Evolutionary conservation across 2,329 filamentous ascomycete genomes (phyloP).

Genomic region (Penicillium sclerotigenum): DNA sequence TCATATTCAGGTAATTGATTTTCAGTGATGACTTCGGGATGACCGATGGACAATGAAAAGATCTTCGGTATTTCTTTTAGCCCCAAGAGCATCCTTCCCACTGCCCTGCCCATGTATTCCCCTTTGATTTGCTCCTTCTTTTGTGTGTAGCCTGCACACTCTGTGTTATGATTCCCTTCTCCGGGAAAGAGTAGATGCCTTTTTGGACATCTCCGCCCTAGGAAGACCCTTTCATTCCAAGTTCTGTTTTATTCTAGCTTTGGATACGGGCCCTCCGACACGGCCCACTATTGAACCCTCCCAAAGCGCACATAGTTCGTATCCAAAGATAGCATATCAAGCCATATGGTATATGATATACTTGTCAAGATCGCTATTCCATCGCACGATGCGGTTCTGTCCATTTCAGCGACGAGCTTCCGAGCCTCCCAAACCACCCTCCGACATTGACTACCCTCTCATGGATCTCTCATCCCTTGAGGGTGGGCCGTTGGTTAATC

Average conservation of each 20-base stretch:
- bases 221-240: not conserved
- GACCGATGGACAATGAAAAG: not conserved
- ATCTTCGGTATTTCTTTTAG: not conserved
- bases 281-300: slow-evolving; percentile 8
- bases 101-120: not conserved
- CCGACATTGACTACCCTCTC: not conserved
- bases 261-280: slow-evolving; percentile 12
- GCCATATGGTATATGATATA: not conserved
- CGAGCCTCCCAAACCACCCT: not conserved
- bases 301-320: slow-evolving; percentile 10
- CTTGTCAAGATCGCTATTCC: not conserved
- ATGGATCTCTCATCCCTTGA: slow-evolving; percentile 39
- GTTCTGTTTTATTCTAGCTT: not conserved
- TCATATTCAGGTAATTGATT: not conserved
- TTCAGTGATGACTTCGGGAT: not conserved
- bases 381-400: slow-evolving; percentile 10
- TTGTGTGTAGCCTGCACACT: not conserved
- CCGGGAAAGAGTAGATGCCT: not conserved
- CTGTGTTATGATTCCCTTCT: not conserved
- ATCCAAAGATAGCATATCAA: slow-evolving; percentile 12
- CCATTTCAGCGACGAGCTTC: slow-evolving; percentile 6
- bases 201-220: not conserved
- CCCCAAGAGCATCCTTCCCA: not conserved
- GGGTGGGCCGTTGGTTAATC: slow-evolving; percentile 31
- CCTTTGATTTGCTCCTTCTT: not conserved